phyloP scores from a whole-genome alignment of 2,329 filamentous ascomycete genomes.

The Sclerotiophoma versabilis region DNA sequence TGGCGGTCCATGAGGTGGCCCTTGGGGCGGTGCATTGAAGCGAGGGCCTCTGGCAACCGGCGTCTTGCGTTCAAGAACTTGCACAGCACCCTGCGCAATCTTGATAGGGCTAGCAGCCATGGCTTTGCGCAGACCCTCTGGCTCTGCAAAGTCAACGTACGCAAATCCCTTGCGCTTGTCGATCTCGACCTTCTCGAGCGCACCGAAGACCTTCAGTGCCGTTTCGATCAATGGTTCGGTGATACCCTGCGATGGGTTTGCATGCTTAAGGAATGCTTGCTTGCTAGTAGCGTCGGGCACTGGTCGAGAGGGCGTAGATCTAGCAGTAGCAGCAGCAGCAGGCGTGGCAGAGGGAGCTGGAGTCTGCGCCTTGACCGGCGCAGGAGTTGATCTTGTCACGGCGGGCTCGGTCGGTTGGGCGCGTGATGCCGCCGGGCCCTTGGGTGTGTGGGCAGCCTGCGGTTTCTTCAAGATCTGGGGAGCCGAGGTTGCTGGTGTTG shows the following conservation, averaged over 20 bases:
- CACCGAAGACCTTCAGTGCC: slow-evolving; percentile 76
- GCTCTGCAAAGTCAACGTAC: slow-evolving; percentile 85
- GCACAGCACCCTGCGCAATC: slow-evolving; percentile 84
- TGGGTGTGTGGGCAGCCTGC: slow-evolving; percentile 37
- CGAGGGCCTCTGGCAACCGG: slow-evolving; percentile 41
- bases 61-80: slow-evolving; percentile 83
- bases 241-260: slow-evolving; percentile 87
- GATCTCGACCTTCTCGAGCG: slow-evolving; percentile 82
- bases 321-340: slow-evolving; percentile 20
- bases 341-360: slow-evolving; percentile 22
- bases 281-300: slow-evolving; percentile 49
- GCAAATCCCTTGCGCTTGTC: slow-evolving; percentile 95
- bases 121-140: slow-evolving; percentile 76
- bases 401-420: slow-evolving; percentile 40
- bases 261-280: slow-evolving; percentile 64
- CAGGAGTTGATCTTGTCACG: slow-evolving; percentile 28
- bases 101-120: slow-evolving; percentile 81
- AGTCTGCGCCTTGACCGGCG: slow-evolving; percentile 26
- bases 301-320: slow-evolving; percentile 24
- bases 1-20: slow-evolving; percentile 35
- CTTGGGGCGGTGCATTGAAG: slow-evolving; percentile 38
- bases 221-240: slow-evolving; percentile 81
- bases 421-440: slow-evolving; percentile 41
- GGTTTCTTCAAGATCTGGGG: slow-evolving; percentile 52
- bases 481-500: slow-evolving; percentile 30